Conservation (phyloP, 345 rosid species). For the Citrus medica region DNA sequence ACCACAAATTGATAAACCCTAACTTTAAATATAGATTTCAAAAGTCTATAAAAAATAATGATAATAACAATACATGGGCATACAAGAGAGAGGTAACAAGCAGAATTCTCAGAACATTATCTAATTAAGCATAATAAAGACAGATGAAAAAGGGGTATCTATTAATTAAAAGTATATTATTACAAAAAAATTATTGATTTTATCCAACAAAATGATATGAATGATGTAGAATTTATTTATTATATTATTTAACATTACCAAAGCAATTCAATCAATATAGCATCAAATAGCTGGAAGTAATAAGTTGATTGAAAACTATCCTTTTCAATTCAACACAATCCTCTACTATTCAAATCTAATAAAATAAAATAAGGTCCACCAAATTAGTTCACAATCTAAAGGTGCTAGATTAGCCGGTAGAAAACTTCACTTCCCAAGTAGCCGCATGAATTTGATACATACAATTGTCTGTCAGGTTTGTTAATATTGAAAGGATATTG, state of each 20-base stretch:
- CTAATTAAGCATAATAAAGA: neutral
- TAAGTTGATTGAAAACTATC: neutral
- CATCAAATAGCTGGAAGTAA: too few species aligned
- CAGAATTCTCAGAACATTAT: neutral
- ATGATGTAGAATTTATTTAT: too few species aligned
- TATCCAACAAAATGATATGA: neutral
- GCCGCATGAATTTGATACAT: neutral
- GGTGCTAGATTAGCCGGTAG: neutral
- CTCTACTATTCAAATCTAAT: too few species aligned
- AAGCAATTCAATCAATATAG: neutral
- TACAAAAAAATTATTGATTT: too few species aligned
- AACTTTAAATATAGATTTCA: neutral
- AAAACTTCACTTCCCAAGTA: neutral
- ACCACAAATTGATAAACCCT: neutral
- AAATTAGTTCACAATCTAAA: too few species aligned
- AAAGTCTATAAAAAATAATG: neutral
- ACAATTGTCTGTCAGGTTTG: neutral
- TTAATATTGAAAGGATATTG: neutral
- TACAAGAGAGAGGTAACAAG: neutral
- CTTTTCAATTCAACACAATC: too few species aligned
- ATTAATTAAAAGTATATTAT: too few species aligned
- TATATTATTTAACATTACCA: neutral
- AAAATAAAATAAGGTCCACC: too few species aligned
- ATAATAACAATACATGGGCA: too few species aligned
- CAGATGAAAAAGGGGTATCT: neutral